Evolutionary conservation across 2,329 filamentous ascomycete species (phyloP).

Genomic region (Ilyonectria mors-panacis): DNA sequence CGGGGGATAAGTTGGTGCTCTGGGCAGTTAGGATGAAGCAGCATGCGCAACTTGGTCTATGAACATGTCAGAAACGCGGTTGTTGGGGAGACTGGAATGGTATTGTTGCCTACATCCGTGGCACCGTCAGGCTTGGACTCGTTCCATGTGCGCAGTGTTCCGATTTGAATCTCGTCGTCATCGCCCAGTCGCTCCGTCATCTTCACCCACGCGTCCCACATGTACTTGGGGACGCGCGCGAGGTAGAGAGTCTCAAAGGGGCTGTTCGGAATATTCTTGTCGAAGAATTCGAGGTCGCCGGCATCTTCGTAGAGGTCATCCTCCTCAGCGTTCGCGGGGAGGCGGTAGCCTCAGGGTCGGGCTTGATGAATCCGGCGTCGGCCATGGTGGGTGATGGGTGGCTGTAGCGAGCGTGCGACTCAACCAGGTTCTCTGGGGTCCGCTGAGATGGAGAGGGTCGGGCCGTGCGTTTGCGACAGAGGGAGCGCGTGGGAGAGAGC

Average conservation of each 20-base stretch:
- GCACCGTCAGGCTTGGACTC: slow-evolving; percentile 68
- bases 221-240: slow-evolving; percentile 82
- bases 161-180: slow-evolving; percentile 85
- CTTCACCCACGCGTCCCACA: slow-evolving; percentile 83
- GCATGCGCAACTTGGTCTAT: slow-evolving; percentile 68
- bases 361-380: slow-evolving; percentile 60
- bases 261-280: slow-evolving; percentile 57
- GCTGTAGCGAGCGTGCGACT: slow-evolving; percentile 23
- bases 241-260: slow-evolving; percentile 73
- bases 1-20: slow-evolving; percentile 85
- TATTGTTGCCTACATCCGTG: slow-evolving; percentile 53
- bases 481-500: background rate
- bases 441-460: background rate
- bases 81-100: background rate
- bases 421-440: background rate
- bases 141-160: slow-evolving; percentile 76
- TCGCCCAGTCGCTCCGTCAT: slow-evolving; percentile 74
- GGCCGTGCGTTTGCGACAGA: background rate
- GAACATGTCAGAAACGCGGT: slow-evolving; percentile 24
- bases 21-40: slow-evolving; percentile 74
- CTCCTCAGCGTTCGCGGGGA: slow-evolving; percentile 66
- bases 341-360: slow-evolving; percentile 62
- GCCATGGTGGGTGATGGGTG: slow-evolving; percentile 47
- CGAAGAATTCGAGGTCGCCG: slow-evolving; percentile 71
- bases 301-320: slow-evolving; percentile 78